Evolutionary conservation across 345 rosid species (phyloP).

Genomic region (Anastatica hierochuntica): DNA sequence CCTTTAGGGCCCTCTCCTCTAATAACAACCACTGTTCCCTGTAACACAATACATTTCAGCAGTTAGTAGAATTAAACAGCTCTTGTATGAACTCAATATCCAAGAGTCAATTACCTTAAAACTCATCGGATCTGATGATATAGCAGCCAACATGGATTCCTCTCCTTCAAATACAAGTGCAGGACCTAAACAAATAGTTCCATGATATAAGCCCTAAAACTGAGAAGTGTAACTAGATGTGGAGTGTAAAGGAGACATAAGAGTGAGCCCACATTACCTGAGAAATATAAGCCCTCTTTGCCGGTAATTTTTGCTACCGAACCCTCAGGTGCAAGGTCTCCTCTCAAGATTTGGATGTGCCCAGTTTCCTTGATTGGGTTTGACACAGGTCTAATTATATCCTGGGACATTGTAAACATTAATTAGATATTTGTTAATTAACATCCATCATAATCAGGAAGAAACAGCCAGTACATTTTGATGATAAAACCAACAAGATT

Average conservation of each 20-base stretch:
- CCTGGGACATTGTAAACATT: slow-evolving; percentile 33
- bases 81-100: background rate
- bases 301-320: slow-evolving; percentile 99
- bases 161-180: slow-evolving; percentile 99
- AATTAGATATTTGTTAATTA: background rate
- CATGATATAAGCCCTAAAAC: background rate
- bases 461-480: background rate
- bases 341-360: slow-evolving; percentile 79
- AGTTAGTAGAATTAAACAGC: background rate
- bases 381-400: slow-evolving; percentile 57
- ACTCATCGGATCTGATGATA: slow-evolving; percentile 66
- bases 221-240: background rate
- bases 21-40: slow-evolving; percentile 92
- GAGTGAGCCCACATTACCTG: slow-evolving; percentile 37
- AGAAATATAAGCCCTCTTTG: slow-evolving; percentile 90
- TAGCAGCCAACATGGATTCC: slow-evolving; percentile 82
- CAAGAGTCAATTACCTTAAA: slow-evolving; percentile 50
- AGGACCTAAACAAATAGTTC: slow-evolving; percentile 51
- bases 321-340: slow-evolving; percentile 96
- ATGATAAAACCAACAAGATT: background rate
- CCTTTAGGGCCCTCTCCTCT: slow-evolving; percentile 99
- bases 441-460: slow-evolving; percentile 8
- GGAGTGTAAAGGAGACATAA: background rate
- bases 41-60: slow-evolving; percentile 14
- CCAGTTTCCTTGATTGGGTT: slow-evolving; percentile 95